These are phyloP conservation scores for Tricladium varicosporioides DNA, from an alignment of 2,329 filamentous ascomycete genomes.

Conservation along the genomic window DNA sequence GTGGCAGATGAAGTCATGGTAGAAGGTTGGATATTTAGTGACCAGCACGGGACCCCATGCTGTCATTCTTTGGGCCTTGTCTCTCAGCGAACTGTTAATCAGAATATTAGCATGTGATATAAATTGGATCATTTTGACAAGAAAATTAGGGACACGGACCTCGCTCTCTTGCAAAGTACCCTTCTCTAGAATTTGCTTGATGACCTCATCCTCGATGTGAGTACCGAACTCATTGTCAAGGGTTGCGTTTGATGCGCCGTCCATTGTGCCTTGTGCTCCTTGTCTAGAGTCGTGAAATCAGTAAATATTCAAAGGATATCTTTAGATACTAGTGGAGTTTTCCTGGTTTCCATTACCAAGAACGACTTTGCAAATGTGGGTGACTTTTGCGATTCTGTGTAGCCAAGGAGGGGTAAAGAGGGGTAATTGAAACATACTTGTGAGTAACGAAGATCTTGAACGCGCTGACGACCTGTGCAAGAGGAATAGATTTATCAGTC, in stretches of 20 bases:
- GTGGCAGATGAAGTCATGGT: neutral
- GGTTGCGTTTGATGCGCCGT: conserved; percentile 70
- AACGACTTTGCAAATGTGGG: no score
- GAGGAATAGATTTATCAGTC: conserved; percentile 71
- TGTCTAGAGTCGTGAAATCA: conserved; percentile 55
- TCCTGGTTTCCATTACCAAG: no score
- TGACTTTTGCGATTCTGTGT: conserved; percentile 5
- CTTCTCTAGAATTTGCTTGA: conserved; percentile 76
- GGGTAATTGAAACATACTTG: conserved; percentile 59
- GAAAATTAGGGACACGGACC: conserved; percentile 36
- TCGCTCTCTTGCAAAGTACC: conserved; percentile 64
- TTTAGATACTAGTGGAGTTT: no score
- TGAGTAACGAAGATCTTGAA: conserved; percentile 91
- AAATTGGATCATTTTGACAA: no score
- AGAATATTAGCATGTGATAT: conserved; percentile 12
- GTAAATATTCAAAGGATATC: neutral
- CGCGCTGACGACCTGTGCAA: conserved; percentile 80
- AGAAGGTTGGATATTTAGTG: conserved; percentile 23
- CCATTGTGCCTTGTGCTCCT: conserved; percentile 76
- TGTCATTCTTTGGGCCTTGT: conserved; percentile 35
- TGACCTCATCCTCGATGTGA: conserved; percentile 72
- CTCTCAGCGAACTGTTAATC: conserved; percentile 33
- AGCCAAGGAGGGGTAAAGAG: conserved; percentile 11
- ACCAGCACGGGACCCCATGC: conserved; percentile 25
- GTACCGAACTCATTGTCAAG: conserved; percentile 90